phyloP scores from a whole-genome alignment of 768 basidiomycete species.

The Russula virescens region DNA sequence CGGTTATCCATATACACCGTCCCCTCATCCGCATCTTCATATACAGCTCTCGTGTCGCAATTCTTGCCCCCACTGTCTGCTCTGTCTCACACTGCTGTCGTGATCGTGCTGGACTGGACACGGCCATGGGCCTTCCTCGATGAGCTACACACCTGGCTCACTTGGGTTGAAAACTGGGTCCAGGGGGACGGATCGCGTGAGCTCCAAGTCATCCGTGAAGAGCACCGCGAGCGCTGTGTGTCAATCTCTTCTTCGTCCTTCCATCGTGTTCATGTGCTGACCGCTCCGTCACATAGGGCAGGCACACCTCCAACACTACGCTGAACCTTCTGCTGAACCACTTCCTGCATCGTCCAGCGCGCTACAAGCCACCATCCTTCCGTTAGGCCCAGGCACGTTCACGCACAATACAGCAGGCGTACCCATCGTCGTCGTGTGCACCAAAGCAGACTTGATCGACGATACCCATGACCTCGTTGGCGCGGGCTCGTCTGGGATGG shows the following conservation, averaged over 20 bases:
- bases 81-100: constrained; percentile 65
- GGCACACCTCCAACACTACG: constrained; percentile 83
- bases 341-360: constrained; percentile 54
- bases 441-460: constrained; percentile 91
- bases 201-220: constrained; percentile 68
- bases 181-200: constrained; percentile 66
- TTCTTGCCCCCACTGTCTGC: constrained; percentile 68
- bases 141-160: constrained; percentile 79
- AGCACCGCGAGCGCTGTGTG: constrained; percentile 78
- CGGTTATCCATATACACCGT: constrained; percentile 89
- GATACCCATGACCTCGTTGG: constrained; percentile 66
- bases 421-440: constrained; percentile 84
- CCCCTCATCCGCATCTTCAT: constrained; percentile 68
- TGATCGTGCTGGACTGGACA: constrained; percentile 94
- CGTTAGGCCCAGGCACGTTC: constrained; percentile 78
- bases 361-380: constrained; percentile 64
- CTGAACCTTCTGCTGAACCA: constrained; percentile 69
- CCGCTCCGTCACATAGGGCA: constrained; percentile 52
- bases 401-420: constrained; percentile 84
- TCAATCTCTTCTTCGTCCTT: constrained; percentile 19
- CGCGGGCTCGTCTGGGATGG: constrained; percentile 73
- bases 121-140: constrained; percentile 87
- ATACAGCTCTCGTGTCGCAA: constrained; percentile 67
- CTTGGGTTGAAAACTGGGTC: constrained; percentile 80
- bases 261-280: neutral